These are phyloP conservation scores for Boletus speciosus DNA, from an alignment of 768 basidiomycete species.

Conservation along the genomic window DNA sequence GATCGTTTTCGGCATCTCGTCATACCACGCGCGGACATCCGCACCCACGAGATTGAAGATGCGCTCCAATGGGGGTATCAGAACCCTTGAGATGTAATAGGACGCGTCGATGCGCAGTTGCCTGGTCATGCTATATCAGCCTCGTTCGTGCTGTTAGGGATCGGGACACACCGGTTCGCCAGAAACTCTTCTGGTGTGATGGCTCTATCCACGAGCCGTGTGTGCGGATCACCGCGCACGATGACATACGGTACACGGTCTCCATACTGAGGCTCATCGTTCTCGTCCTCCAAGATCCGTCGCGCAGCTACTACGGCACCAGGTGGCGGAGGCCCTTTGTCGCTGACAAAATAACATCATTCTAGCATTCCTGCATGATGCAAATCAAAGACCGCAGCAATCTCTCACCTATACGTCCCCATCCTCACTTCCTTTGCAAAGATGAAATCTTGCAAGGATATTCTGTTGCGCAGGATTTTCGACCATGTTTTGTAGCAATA, in stretches of 20 bases:
- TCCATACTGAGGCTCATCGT: slow-evolving; percentile 85
- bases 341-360: slow-evolving; percentile 42
- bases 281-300: slow-evolving; percentile 67
- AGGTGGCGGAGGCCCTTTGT: slow-evolving; percentile 84
- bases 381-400: not conserved
- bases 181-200: slow-evolving; percentile 70
- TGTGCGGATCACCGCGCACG: slow-evolving; percentile 55
- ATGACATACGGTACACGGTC: slow-evolving; percentile 94
- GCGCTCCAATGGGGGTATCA: slow-evolving; percentile 88
- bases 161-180: slow-evolving; percentile 49
- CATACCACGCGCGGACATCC: slow-evolving; percentile 82
- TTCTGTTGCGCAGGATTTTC: slow-evolving; percentile 75
- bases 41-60: slow-evolving; percentile 91
- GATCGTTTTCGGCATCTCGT: slow-evolving; percentile 73
- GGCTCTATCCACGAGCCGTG: slow-evolving; percentile 71
- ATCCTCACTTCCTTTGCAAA: slow-evolving; percentile 92
- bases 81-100: slow-evolving; percentile 84
- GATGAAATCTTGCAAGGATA: slow-evolving; percentile 88
- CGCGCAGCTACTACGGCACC: slow-evolving; percentile 84
- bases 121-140: slow-evolving; percentile 34
- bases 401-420: slow-evolving; percentile 81
- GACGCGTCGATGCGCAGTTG: slow-evolving; percentile 74
- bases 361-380: not conserved
- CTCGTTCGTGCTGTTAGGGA: not conserved
- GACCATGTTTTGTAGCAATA: slow-evolving; percentile 85